Base-by-base conservation (phyloP, 2,329 filamentous ascomycete species). In the Pyrenochaeta sp. region DNA sequence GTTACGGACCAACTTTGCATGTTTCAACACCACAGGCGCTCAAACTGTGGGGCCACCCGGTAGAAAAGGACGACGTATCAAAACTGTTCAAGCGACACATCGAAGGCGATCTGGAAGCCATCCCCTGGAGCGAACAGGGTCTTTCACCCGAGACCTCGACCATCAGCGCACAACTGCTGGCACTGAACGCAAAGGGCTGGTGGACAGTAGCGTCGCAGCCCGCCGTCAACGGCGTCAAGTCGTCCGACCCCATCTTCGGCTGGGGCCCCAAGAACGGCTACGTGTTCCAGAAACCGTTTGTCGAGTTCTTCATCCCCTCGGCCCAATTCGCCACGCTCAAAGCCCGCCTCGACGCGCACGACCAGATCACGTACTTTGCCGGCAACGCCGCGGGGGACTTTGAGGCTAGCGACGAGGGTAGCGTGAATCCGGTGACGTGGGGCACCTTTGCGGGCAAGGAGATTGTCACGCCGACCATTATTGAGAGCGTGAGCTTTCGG, bases 191-290 rank as follows among this genome's bases (percentile, higher is more conserved):
- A 58, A 80, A 82, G 46, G 91, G 92, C 43, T 96, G 92, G 89
- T 96, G 92, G 92, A 96, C 92, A 3, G 87, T 99, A 3, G 94
- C 94, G 3, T 96, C 90, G 3, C 94, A 99, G 68, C 94, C 94
- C 3, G 90, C 93, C 11, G 90, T 96, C 44, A 96, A 96, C 67
- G 91, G 92, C 28, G 74, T 92, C 14, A 82, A 81, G 23, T 95
- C 89, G 19, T 83, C 81, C 34, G 84, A 99, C 68, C 74, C 81
- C 3, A 83, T 89, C 14, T 96, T 96, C 61, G 94, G 94, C 52
- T 99, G 94, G 94, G 94, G 94, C 1, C 94, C 94, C 0, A 83
- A 82, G 35, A 86, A 92, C 61, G 94, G 94, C 13, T 97, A 96
- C 69, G 91, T 97, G 34, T 99, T 96, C 77, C 94, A 99, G 67